phyloP scores from a whole-genome alignment of 140 eudicot genomes.

The Senecio squalidus region DNA sequence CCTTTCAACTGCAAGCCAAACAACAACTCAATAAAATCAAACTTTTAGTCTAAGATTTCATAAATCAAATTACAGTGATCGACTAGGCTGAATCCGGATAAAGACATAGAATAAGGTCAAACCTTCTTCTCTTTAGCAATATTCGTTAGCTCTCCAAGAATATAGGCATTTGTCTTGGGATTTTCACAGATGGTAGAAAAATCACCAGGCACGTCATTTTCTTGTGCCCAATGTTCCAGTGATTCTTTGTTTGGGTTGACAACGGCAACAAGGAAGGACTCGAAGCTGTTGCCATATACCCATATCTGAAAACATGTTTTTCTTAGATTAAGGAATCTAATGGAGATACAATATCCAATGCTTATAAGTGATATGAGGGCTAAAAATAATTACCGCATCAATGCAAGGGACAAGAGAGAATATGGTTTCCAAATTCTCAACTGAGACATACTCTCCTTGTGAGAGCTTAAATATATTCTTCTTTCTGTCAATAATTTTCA shows the following conservation, averaged over 20 bases:
- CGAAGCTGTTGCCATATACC: conserved; percentile 87
- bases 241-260: conserved; percentile 72
- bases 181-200: conserved; percentile 48
- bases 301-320: conserved; percentile 76
- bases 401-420: conserved; percentile 56
- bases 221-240: conserved; percentile 70
- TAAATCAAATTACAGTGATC: neutral
- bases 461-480: conserved; percentile 97
- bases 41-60: neutral
- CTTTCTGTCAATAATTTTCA: conserved; percentile 93
- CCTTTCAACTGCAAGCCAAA: conserved; percentile 76
- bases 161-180: conserved; percentile 54
- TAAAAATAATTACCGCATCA: conserved; percentile 52
- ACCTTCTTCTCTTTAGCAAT: conserved; percentile 89
- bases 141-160: conserved; percentile 54
- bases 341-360: neutral
- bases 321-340: too few relatives aligned
- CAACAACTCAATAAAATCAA: neutral
- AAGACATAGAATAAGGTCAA: neutral
- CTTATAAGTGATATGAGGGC: neutral
- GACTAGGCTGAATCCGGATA: too few relatives aligned
- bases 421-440: conserved; percentile 76
- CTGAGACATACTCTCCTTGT: conserved; percentile 96
- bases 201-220: conserved; percentile 58
- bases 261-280: conserved; percentile 88